These are phyloP conservation scores for Pythium sukuiense DNA, from an alignment of 352 stramenopile genomes.

Conservation along the genomic window DNA sequence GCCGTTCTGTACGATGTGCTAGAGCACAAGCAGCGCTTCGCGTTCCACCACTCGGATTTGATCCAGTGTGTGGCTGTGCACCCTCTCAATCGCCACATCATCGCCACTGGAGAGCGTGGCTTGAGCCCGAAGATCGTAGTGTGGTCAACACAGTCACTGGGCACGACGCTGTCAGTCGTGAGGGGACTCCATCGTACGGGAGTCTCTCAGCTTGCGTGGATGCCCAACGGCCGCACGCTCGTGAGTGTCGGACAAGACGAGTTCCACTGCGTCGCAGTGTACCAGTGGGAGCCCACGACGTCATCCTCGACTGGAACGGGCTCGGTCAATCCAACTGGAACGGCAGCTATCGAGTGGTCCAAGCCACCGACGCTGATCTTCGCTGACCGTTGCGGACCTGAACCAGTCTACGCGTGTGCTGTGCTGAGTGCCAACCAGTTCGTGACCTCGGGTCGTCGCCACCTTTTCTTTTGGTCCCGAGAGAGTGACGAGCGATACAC, in stretches of 20 bases:
- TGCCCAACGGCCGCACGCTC: constrained; percentile 65
- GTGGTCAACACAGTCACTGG: constrained; percentile 50
- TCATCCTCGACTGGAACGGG: constrained; percentile 10
- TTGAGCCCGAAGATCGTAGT: constrained; percentile 61
- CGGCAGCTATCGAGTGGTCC: constrained; percentile 45
- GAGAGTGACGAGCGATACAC: constrained; percentile 62
- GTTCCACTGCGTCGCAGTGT: constrained; percentile 71
- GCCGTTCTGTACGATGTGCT: constrained; percentile 71
- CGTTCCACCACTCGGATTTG: constrained; percentile 56
- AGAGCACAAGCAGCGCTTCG: constrained; percentile 71
- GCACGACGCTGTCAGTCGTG: constrained; percentile 53
- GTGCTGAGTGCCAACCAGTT: constrained; percentile 51
- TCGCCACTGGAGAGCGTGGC: constrained; percentile 65
- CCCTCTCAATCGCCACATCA: constrained; percentile 41
- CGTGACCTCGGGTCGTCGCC: constrained; percentile 57
- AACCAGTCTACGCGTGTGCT: constrained; percentile 48
- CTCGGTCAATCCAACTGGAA: constrained; percentile 7
- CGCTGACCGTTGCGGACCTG: constrained; percentile 43
- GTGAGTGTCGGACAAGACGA: constrained; percentile 67
- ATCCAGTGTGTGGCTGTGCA: constrained; percentile 64
- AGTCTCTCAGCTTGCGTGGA: constrained; percentile 71
- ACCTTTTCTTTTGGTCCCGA: constrained; percentile 76
- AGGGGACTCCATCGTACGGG: constrained; percentile 67
- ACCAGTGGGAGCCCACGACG: constrained; percentile 63
- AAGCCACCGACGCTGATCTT: constrained; percentile 58